These are phyloP conservation scores for Rhypophila decipiens DNA, from an alignment of 495 filamentous ascomycete genomes.

Conservation along the genomic window DNA sequence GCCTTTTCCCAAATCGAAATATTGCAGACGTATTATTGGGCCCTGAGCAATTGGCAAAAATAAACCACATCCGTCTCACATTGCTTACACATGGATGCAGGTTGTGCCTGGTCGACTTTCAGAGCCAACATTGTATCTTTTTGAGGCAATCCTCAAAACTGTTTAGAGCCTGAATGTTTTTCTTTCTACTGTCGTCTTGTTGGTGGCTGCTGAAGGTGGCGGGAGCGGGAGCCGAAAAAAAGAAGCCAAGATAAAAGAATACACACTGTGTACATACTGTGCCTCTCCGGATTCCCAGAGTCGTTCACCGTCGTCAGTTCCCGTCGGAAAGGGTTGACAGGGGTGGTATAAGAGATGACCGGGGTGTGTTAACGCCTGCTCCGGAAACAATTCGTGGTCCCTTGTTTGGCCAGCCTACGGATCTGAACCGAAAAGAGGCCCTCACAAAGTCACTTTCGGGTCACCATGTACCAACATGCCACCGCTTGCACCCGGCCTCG, in stretches of 20 bases:
- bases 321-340: slow-evolving; percentile 10
- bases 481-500: slow-evolving; percentile 15
- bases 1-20: not conserved
- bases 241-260: not conserved
- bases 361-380: slow-evolving; percentile 14
- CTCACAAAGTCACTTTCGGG: slow-evolving; percentile 23
- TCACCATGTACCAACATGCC: slow-evolving; percentile 12
- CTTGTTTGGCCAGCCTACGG: too few relatives aligned
- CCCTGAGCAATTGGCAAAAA: not conserved
- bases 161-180: too few relatives aligned
- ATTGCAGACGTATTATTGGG: not conserved
- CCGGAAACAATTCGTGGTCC: slow-evolving; percentile 33
- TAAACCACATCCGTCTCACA: not conserved
- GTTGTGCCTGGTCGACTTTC: not conserved
- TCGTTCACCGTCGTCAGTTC: slow-evolving; percentile 13
- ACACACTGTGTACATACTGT: not conserved
- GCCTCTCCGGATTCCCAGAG: too few relatives aligned
- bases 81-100: not conserved
- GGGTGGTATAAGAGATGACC: slow-evolving; percentile 10
- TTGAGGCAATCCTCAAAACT: too few relatives aligned
- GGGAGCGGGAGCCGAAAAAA: not conserved
- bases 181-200: too few relatives aligned
- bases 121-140: slow-evolving; percentile 1
- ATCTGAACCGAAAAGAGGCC: too few relatives aligned
- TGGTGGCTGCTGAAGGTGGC: not conserved